These are phyloP conservation scores for Scutellaria barbata DNA, from an alignment of 257 asterid genomes.

Conservation along the genomic window DNA sequence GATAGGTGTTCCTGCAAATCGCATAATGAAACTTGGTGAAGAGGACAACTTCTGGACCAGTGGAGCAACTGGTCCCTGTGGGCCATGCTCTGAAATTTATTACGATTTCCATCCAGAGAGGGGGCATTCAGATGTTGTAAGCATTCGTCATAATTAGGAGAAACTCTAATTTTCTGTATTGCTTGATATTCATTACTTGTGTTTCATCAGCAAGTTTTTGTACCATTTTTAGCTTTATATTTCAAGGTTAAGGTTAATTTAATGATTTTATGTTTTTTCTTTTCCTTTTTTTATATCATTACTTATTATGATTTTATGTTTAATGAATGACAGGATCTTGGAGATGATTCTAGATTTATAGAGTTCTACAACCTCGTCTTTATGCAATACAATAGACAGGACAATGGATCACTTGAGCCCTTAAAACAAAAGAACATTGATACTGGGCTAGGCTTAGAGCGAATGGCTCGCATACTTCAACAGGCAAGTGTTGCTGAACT, in stretches of 20 bases:
- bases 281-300: background rate
- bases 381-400: conserved; percentile 89
- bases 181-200: conserved; percentile 21
- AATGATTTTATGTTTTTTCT: background rate
- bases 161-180: conserved; percentile 16
- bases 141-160: conserved; percentile 34
- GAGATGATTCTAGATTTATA: conserved; percentile 92
- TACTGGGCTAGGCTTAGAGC: conserved; percentile 96
- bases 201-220: conserved; percentile 23
- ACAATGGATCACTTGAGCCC: conserved; percentile 96
- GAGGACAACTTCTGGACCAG: conserved; percentile 98
- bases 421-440: conserved; percentile 93
- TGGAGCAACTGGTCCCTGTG: conserved; percentile 96
- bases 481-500: conserved; percentile 49
- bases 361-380: conserved; percentile 98
- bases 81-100: conserved; percentile 95
- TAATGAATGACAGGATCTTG: conserved; percentile 72
- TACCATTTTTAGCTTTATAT: conserved; percentile 16
- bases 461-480: conserved; percentile 95
- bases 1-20: conserved; percentile 81
- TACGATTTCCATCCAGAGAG: conserved; percentile 91
- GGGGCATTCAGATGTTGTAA: conserved; percentile 74
- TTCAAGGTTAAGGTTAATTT: conserved; percentile 3
- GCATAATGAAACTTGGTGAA: conserved; percentile 80
- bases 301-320: conserved; percentile 18